Base-by-base conservation (phyloP, 441 rosid genomes). In the Manihot esculenta region DNA sequence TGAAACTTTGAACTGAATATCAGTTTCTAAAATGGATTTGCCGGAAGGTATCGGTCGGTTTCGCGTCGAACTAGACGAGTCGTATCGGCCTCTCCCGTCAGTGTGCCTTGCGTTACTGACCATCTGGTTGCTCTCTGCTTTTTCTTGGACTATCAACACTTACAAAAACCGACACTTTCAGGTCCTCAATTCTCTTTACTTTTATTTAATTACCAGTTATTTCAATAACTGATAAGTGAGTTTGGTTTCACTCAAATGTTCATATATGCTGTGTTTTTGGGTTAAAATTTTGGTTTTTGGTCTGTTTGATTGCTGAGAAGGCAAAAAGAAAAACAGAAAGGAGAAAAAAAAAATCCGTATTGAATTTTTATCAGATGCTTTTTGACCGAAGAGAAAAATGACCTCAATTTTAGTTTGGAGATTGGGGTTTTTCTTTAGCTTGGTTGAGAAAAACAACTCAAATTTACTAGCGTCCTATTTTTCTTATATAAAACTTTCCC, bases 101-200 rank as follows among this genome's bases (percentile, higher is more conserved):
- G 84, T 91, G 55, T 86, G 89, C 86, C 71, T 93, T 48, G 83
- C 87, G 26, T 85, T 93, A 66, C 82, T 91, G 42, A 78, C 76
- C 61, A 77, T 93, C 68, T 93, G 97, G 97, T 67, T 86, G 75
- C 62, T 93, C 77, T 91, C 92, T 56, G 92, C 93, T 83, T 87
- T 84, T 76, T 91, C 85, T 47, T 93, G 97, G 97, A 85, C 97
- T 72, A 62, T 88, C 78, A 87, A 89, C 84, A 91, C 96, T 69
- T 93, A 84, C 75, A 84, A 81, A 69, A 93, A 85, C 78, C 89
- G 94, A 62, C 90, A 84, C 56, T 86, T 83, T 82, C 97, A 85
- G 97, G 97, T 90, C 68, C 10, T 4, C 69, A 42, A 65, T 21
- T 38, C 2, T 41, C 21, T 8, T 48, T 42, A 11, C 54, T 24